These are phyloP conservation scores for Telfairia occidentalis DNA, from an alignment of 331 rosid genomes.

Conservation along the genomic window DNA sequence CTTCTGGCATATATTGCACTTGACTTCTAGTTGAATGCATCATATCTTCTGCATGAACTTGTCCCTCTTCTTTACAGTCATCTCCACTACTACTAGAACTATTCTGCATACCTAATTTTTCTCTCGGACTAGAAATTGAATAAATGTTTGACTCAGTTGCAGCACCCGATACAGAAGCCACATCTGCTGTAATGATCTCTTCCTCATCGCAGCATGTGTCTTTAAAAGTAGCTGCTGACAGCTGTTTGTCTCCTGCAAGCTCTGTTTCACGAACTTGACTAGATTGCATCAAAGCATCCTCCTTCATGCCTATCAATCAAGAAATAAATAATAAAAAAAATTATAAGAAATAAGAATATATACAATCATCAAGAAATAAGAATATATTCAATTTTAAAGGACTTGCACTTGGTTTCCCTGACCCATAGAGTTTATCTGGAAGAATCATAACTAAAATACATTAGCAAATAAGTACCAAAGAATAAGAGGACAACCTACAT, in stretches of 20 bases:
- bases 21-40: constrained; percentile 18
- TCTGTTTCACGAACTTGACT: constrained; percentile 27
- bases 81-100: constrained; percentile 30
- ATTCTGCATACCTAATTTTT: constrained; percentile 13
- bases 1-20: constrained; percentile 26
- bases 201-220: constrained; percentile 25
- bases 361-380: constrained; percentile 68
- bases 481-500: constrained; percentile 83
- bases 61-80: constrained; percentile 17
- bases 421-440: constrained; percentile 15
- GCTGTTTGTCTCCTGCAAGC: constrained; percentile 29
- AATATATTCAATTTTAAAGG: constrained; percentile 48
- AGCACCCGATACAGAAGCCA: constrained; percentile 25
- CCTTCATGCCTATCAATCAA: constrained; percentile 91
- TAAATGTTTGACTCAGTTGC: constrained; percentile 24
- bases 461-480: constrained; percentile 19
- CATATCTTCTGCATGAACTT: constrained; percentile 17
- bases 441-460: neutral
- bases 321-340: no score
- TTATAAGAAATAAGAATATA: constrained; percentile 70
- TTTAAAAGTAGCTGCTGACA: constrained; percentile 21
- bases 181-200: constrained; percentile 22
- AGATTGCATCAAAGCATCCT: constrained; percentile 44
- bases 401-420: constrained; percentile 23
- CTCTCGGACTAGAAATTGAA: constrained; percentile 30